Evolutionary conservation across 1,284 basidiomycete species (phyloP).

Genomic region (Porogramme epimiltina): DNA sequence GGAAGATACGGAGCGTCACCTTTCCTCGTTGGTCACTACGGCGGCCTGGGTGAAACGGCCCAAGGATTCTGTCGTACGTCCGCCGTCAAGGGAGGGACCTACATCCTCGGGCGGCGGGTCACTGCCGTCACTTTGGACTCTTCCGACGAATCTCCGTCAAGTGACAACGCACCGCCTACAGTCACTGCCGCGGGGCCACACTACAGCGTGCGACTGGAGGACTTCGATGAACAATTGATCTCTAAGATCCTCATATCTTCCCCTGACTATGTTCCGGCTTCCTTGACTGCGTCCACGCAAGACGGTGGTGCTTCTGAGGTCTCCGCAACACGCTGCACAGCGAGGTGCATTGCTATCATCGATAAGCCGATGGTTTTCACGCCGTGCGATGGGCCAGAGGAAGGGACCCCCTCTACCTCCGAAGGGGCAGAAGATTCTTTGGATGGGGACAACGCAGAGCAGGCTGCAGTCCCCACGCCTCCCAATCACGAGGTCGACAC

Average conservation of each 20-base stretch:
- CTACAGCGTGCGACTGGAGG: constrained; percentile 58
- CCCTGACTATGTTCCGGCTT: constrained; percentile 28
- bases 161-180: constrained; percentile 10
- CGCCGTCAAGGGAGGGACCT: constrained; percentile 84
- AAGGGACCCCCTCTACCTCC: not conserved
- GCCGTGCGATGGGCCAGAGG: constrained; percentile 27
- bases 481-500: constrained; percentile 54
- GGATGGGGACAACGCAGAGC: not conserved
- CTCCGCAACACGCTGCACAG: constrained; percentile 36
- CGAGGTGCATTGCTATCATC: constrained; percentile 72
- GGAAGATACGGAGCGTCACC: constrained; percentile 91
- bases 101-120: constrained; percentile 76
- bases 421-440: constrained; percentile 27
- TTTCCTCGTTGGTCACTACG: constrained; percentile 94
- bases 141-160: constrained; percentile 15
- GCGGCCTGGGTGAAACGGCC: constrained; percentile 88
- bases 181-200: constrained; percentile 8
- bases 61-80: constrained; percentile 92
- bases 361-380: constrained; percentile 46
- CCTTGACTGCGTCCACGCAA: not conserved
- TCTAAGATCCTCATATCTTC: constrained; percentile 48
- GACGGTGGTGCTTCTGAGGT: not conserved
- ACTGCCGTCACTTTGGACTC: constrained; percentile 35
- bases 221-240: constrained; percentile 56
- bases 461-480: constrained; percentile 23